Evolutionary conservation across 225 moss, liverwort and hornwort genomes (phyloP).

Genomic region (Polytrichum formosum): DNA sequence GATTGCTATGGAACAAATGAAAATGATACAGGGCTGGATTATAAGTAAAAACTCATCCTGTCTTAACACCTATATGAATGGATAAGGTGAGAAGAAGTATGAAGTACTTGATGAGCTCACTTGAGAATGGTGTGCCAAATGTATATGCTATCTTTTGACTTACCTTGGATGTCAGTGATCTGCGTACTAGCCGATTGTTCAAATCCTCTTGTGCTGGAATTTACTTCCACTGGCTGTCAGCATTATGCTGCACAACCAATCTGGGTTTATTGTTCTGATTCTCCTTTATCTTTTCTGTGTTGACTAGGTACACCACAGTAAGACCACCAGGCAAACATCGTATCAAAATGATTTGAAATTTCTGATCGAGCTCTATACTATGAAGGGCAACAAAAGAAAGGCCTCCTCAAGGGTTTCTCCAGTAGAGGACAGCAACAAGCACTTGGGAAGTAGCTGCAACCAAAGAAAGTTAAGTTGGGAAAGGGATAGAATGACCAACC

Average conservation of each 20-base stretch:
- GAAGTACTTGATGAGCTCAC: no score
- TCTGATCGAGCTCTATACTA: constrained; percentile 46
- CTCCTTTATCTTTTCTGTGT: constrained; percentile 11
- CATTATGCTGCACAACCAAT: no score
- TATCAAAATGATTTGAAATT: constrained; percentile 54
- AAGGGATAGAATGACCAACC: constrained; percentile 1
- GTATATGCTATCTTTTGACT: no score
- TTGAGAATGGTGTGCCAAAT: no score
- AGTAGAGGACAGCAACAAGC: constrained; percentile 15
- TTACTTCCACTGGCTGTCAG: neutral
- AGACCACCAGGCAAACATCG: constrained; percentile 47
- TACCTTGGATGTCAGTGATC: no score
- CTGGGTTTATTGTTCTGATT: constrained; percentile 5
- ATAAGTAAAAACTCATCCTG: no score
- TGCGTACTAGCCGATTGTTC: neutral
- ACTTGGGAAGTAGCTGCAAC: constrained; percentile 23
- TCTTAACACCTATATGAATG: no score
- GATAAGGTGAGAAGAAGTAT: no score
- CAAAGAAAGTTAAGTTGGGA: constrained; percentile 24
- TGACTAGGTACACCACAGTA: constrained; percentile 70
- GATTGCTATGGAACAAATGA: neutral
- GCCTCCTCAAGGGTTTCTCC: constrained; percentile 10
- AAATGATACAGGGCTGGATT: neutral
- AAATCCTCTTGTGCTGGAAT: neutral
- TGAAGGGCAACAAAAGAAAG: constrained; percentile 5